Evolutionary conservation across 2,329 filamentous ascomycete species (phyloP).

Genomic region (Claviceps fusiformis): DNA sequence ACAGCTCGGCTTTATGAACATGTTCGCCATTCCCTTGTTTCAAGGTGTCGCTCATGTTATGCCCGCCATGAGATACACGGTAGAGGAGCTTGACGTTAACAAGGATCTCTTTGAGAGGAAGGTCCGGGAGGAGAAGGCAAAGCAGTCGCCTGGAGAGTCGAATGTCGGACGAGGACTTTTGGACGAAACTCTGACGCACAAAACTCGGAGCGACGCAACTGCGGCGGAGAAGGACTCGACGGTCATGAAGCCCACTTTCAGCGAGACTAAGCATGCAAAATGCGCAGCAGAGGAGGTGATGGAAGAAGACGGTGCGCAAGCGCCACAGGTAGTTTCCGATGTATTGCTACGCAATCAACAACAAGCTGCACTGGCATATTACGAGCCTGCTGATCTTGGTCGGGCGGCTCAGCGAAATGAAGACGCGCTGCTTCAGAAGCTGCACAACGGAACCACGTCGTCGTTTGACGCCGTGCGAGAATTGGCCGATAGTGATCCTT

Average conservation of each 20-base stretch:
- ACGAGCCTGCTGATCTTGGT: constrained; percentile 5
- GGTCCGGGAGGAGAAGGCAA: constrained; percentile 49
- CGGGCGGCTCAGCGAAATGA: not conserved
- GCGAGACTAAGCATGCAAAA: constrained; percentile 8
- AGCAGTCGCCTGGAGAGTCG: constrained; percentile 23
- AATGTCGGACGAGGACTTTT: constrained; percentile 21
- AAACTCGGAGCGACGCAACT: constrained; percentile 26
- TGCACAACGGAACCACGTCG: constrained; percentile 27
- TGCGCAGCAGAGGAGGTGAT: constrained; percentile 10
- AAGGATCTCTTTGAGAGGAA: constrained; percentile 58
- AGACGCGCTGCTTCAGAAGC: not conserved
- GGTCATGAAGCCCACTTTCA: constrained; percentile 8
- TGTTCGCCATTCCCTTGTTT: constrained; percentile 88
- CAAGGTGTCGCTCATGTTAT: constrained; percentile 76
- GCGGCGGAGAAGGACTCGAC: constrained; percentile 17
- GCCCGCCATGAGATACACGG: constrained; percentile 70
- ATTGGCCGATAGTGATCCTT: constrained; percentile 36
- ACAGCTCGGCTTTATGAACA: constrained; percentile 91
- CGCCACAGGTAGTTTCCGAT: constrained; percentile 13
- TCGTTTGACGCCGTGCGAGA: constrained; percentile 34
- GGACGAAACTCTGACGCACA: constrained; percentile 31
- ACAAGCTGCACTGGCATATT: constrained; percentile 5
- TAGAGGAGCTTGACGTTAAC: constrained; percentile 69
- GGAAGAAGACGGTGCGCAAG: constrained; percentile 9
- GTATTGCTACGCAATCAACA: constrained; percentile 13